Conservation (phyloP, 2,329 filamentous ascomycete species). For the Sclerotinia borealis region DNA sequence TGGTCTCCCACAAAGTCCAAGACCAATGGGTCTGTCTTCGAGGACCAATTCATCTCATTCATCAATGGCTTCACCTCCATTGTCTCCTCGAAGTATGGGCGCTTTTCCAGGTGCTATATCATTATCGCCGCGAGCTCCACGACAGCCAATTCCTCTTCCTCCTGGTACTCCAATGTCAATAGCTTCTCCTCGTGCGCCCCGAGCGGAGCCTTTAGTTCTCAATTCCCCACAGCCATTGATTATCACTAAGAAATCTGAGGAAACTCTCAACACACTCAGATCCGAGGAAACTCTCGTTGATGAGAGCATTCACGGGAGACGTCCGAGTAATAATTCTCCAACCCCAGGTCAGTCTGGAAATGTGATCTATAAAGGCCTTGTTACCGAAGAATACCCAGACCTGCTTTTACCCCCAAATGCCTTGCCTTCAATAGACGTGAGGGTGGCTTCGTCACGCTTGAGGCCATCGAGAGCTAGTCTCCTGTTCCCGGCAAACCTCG, state of each 20-base stretch:
- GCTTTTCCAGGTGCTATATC: constrained; percentile 45
- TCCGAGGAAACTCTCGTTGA: constrained; percentile 17
- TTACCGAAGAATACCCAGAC: constrained; percentile 81
- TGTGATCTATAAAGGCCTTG: constrained; percentile 68
- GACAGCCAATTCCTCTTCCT: constrained; percentile 66
- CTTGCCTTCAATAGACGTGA: constrained; percentile 76
- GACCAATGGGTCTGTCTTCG: constrained; percentile 53
- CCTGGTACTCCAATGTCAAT: constrained; percentile 61
- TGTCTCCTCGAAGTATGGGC: constrained; percentile 54
- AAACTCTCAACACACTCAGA: constrained; percentile 22
- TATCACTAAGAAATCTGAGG: constrained; percentile 34
- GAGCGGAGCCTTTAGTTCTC: constrained; percentile 32
- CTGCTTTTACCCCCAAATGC: constrained; percentile 83
- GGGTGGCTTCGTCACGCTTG: constrained; percentile 89
- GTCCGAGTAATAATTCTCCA: constrained; percentile 16
- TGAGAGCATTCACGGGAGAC: not conserved
- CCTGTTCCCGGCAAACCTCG: constrained; percentile 69
- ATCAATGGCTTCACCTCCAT: constrained; percentile 55
- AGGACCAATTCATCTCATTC: constrained; percentile 39
- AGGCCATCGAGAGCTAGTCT: constrained; percentile 84
- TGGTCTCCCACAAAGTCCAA: constrained; percentile 54
- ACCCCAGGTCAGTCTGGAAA: constrained; percentile 36
- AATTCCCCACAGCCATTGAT: constrained; percentile 39
- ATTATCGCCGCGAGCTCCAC: constrained; percentile 66
- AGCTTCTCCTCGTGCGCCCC: constrained; percentile 39